Evolutionary conservation across 768 basidiomycete genomes (phyloP), one percentile per base, ranked within the genome.

Genomic region (Auricularia auricula-judae): DNA sequence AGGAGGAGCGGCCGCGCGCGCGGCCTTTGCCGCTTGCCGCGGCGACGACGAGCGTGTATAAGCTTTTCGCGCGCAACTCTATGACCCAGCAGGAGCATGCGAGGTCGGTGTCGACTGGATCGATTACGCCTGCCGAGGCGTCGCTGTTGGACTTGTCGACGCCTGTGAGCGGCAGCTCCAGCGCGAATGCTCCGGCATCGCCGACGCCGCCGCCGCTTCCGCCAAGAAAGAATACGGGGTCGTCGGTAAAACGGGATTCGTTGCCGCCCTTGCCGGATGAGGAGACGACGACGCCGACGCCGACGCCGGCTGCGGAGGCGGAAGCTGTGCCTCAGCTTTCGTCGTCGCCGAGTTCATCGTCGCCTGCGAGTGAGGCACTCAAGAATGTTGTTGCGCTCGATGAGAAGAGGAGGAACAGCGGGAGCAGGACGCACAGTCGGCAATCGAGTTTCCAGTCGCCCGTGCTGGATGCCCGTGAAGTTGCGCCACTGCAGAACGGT

Each of bases 1-100:
- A 29, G 4, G 61, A 83, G 82, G 72, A 79, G 80, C 60, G 81
- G 83, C 42, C 64, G 2, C 7, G 21, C 8, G 21, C 59, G 33
- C 29, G 36, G 53, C 4, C 35, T 18, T 14, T 16, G 12, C 53
- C 21, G 21, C 54, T 51, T 14, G n/a, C 53, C 1, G 36, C 65
- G 8, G 81, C 83, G 23, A 84, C 89, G 39, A 85, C 85, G 72
- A 83, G 79, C 65, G 81, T 91, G 65, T 90, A 90, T 72, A 83
- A 88, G 11, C 76, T 93, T 63, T 90, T 87, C 86, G 70, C 82
- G 76, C 59, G 82, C 84, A 14, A 71, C 73, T 23, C 56, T 21
- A 29, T 65, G 75, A 18, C 63, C 70, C 0, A 59, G 34, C 63
- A 47, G 56, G 34, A 65, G 64, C 8, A n/a, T 53, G 10, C 44